Conservation (phyloP, 768 basidiomycete species). For the Pholiota conissans region DNA sequence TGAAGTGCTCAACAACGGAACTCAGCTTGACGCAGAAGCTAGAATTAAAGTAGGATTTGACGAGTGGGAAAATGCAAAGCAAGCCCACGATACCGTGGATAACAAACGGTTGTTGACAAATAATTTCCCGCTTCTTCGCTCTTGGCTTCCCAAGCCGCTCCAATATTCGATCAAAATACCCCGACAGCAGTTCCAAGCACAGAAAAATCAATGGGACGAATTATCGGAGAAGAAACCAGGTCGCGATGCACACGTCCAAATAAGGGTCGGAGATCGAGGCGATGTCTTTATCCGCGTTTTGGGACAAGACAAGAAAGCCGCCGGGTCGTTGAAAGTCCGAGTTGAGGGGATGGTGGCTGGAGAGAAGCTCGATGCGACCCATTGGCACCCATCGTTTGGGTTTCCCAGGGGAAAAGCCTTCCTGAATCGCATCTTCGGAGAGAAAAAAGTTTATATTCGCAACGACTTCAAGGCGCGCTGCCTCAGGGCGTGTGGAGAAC, state of each 20-base stretch:
- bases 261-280: conserved; percentile 19
- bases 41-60: conserved; percentile 45
- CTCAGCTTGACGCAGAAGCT: conserved; percentile 8
- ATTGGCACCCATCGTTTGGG: conserved; percentile 51
- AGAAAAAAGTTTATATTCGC: conserved; percentile 42
- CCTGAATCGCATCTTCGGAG: conserved; percentile 20
- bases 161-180: conserved; percentile 52
- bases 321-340: conserved; percentile 59
- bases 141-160: conserved; percentile 49
- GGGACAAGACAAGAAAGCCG: conserved; percentile 52
- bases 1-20: conserved; percentile 12
- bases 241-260: conserved; percentile 18
- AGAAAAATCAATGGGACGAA: conserved; percentile 48
- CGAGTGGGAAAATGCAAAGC: conserved; percentile 47
- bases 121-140: conserved; percentile 34
- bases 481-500: conserved; percentile 48
- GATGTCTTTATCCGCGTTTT: conserved; percentile 42
- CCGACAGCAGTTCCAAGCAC: conserved; percentile 48
- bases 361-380: conserved; percentile 40
- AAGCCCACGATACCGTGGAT: conserved; percentile 35
- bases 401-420: conserved; percentile 30
- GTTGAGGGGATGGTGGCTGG: conserved; percentile 56
- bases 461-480: conserved; percentile 44
- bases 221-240: conserved; percentile 38
- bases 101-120: conserved; percentile 16